Percentiles rank a stretch among this genome's conserved stretches.
Conservation (phyloP, 495 filamentous ascomycete species). For the Penicillium nucicola region DNA sequence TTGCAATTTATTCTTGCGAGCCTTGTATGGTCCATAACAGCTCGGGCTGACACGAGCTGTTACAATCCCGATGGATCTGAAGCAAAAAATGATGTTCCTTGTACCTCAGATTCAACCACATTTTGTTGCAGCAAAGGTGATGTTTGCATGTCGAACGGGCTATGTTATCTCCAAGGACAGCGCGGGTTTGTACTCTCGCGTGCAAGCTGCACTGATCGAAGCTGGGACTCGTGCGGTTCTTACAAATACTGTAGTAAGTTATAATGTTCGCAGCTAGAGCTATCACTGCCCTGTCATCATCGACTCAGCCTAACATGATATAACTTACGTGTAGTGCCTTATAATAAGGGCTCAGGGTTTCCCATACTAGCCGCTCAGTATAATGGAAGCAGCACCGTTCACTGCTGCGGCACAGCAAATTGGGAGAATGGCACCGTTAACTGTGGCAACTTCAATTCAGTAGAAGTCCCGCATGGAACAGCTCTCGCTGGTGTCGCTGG, state of each 20-base stretch:
- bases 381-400: constrained; percentile 1
- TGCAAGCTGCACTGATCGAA: constrained; percentile 24
- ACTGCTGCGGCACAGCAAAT: constrained; percentile 4
- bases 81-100: constrained; percentile 20
- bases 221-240: constrained; percentile 15
- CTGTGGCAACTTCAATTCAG: neutral
- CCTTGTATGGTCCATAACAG: neutral
- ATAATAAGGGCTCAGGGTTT: constrained; percentile 6
- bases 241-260: constrained; percentile 6
- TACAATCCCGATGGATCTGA: constrained; percentile 23
- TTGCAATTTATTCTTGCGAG: neutral
- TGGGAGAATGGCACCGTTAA: constrained; percentile 2
- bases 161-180: constrained; percentile 20
- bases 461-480: constrained; percentile 2
- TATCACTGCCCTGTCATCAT: too few species aligned
- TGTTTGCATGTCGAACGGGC: constrained; percentile 56
- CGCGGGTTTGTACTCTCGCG: constrained; percentile 20
- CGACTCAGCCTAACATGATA: neutral
- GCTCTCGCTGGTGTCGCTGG: constrained; percentile 5
- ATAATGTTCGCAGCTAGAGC: neutral
- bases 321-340: neutral
- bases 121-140: constrained; percentile 71
- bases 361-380: constrained; percentile 4
- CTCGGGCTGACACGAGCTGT: constrained; percentile 7
- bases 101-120: constrained; percentile 52